Percentiles rank a stretch among this genome's conserved stretches.
Evolutionary conservation across 2,329 filamentous ascomycete species (phyloP).

Genomic region (Trichothecium sympodiale): DNA sequence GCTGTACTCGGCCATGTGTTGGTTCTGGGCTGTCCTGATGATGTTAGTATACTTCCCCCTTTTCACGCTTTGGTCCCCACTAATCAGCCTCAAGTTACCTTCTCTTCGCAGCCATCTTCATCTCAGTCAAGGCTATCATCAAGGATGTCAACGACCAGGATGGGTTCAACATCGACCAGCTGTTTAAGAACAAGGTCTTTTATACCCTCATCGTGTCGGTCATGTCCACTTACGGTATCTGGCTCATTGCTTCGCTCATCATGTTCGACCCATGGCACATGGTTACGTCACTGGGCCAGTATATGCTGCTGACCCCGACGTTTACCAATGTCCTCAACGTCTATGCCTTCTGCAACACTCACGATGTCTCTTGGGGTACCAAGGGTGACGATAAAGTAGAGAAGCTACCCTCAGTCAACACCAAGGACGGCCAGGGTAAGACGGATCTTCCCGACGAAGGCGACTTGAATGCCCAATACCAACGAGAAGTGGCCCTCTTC

Average conservation of each 20-base stretch:
- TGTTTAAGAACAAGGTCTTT: constrained; percentile 84
- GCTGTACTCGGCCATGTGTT: constrained; percentile 94
- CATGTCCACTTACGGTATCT: constrained; percentile 84
- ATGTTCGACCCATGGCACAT: constrained; percentile 99
- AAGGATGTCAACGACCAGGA: constrained; percentile 46
- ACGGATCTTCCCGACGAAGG: constrained; percentile 92
- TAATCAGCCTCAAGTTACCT: constrained; percentile 52
- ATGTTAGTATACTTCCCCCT: constrained; percentile 40
- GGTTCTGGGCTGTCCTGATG: constrained; percentile 97
- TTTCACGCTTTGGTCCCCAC: constrained; percentile 11
- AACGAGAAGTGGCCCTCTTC: constrained; percentile 69
- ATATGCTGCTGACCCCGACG: constrained; percentile 85
- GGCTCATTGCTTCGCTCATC: constrained; percentile 79
- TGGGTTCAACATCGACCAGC: constrained; percentile 56
- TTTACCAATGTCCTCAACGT: constrained; percentile 99
- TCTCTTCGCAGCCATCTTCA: constrained; percentile 59
- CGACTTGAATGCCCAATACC: constrained; percentile 91
- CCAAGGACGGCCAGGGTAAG: constrained; percentile 83
- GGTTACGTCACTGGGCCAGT: constrained; percentile 91
- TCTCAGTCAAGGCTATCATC: constrained; percentile 1
- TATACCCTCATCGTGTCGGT: constrained; percentile 90
- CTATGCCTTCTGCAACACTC: constrained; percentile 96
- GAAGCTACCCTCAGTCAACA: constrained; percentile 76
- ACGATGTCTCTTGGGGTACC: constrained; percentile 96
- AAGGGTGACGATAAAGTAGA: constrained; percentile 96